Evolutionary conservation across 805 yeast genomes (phyloP).

Genomic region (Tetrapisispora pingtungensis): DNA sequence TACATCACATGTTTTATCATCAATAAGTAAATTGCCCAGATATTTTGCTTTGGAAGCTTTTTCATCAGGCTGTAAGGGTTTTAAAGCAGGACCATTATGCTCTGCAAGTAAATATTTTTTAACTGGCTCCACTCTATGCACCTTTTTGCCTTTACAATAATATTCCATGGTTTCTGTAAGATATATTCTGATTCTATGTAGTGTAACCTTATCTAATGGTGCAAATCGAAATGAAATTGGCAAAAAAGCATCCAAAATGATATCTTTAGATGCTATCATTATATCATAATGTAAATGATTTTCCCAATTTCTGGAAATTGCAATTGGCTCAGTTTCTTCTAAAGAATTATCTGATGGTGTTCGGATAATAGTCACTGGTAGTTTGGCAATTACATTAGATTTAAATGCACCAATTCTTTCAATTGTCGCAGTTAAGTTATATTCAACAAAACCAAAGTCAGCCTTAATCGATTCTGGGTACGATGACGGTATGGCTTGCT

Average conservation of each 20-base stretch:
- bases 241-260: constrained; percentile 70
- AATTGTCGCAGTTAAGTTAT: constrained; percentile 56
- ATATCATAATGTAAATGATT: constrained; percentile 84
- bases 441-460: constrained; percentile 72
- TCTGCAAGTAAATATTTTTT: constrained; percentile 73
- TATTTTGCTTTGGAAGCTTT: constrained; percentile 31
- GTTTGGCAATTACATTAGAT: constrained; percentile 52
- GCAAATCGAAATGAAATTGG: constrained; percentile 78
- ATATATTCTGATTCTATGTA: constrained; percentile 79
- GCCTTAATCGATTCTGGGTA: constrained; percentile 73
- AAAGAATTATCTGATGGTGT: constrained; percentile 67
- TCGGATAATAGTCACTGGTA: constrained; percentile 60
- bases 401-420: constrained; percentile 83
- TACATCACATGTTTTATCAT: constrained; percentile 42
- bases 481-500: constrained; percentile 72
- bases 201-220: constrained; percentile 75
- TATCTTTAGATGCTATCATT: constrained; percentile 79
- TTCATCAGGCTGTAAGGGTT: constrained; percentile 26
- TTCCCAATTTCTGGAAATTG: constrained; percentile 88
- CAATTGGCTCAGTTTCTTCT: constrained; percentile 90
- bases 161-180: constrained; percentile 87
- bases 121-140: constrained; percentile 86
- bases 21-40: constrained; percentile 34
- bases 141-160: constrained; percentile 73
- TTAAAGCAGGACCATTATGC: constrained; percentile 51